Percentiles rank a stretch among this genome's conserved stretches.
Conservation (phyloP, 805 yeast genomes). For the Yarrowia keelungensis region DNA sequence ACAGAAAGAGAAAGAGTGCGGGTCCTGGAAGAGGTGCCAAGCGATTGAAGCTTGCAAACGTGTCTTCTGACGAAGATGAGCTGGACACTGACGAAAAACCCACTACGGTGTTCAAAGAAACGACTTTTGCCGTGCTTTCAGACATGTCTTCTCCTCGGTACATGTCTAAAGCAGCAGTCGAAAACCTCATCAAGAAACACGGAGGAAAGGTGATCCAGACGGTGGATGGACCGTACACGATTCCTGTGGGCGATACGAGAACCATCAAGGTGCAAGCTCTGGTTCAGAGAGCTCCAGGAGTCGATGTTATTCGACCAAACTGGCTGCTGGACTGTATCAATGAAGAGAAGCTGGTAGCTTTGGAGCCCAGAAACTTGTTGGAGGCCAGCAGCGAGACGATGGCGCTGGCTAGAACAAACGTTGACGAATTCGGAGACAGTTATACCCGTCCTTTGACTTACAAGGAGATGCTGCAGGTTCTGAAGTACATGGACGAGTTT, state of each 20-base stretch:
- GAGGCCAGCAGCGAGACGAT: conserved; percentile 43
- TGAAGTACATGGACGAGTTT: conserved; percentile 20
- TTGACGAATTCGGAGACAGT: conserved; percentile 72
- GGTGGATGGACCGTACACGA: conserved; percentile 36
- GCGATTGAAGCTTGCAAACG: conserved; percentile 10
- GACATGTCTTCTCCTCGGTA: conserved; percentile 45
- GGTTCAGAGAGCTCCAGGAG: conserved; percentile 53
- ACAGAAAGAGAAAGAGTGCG: conserved; percentile 48
- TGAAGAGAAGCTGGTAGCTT: conserved; percentile 53
- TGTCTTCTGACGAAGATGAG: conserved; percentile 30
- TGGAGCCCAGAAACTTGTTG: conserved; percentile 59
- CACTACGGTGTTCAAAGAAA: conserved; percentile 43
- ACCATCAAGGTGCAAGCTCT: conserved; percentile 51
- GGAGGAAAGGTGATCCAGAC: conserved; percentile 47
- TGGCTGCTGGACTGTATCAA: conserved; percentile 77
- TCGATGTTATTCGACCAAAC: conserved; percentile 66
- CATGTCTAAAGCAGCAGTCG: conserved; percentile 43
- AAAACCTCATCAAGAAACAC: conserved; percentile 43
- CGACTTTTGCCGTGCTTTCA: conserved; percentile 44
- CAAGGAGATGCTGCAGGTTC: conserved; percentile 4
- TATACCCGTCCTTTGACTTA: conserved; percentile 46
- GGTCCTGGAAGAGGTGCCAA: conserved; percentile 35
- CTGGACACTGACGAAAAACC: conserved; percentile 18
- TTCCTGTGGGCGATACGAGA: conserved; percentile 45
- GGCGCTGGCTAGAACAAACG: conserved; percentile 49